Evolutionary conservation across 2,329 filamentous ascomycete species (phyloP).

Genomic region (Paraphaeosphaeria minitans): DNA sequence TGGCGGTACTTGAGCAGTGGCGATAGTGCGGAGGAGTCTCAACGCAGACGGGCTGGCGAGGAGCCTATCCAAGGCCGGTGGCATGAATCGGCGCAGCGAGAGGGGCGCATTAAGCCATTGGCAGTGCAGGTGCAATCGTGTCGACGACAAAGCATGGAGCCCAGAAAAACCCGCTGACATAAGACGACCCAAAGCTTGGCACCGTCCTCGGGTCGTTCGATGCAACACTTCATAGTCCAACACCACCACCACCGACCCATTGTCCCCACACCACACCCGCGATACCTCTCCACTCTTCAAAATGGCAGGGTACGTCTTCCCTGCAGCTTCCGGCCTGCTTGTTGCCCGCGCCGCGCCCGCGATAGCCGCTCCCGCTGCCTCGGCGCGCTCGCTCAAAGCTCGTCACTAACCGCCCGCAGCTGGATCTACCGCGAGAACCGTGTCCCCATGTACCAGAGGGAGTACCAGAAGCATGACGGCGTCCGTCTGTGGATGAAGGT

Average conservation of each 20-base stretch:
- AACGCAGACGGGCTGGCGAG: slow-evolving; percentile 52
- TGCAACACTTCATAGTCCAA: slow-evolving; percentile 29
- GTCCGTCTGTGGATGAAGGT: slow-evolving; percentile 80
- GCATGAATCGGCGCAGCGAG: slow-evolving; percentile 45
- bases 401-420: slow-evolving; percentile 41
- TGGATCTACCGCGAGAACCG: slow-evolving; percentile 74
- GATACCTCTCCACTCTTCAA: slow-evolving; percentile 45
- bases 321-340: slow-evolving; percentile 19
- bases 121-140: slow-evolving; percentile 5
- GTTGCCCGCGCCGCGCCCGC: slow-evolving; percentile 12
- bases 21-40: slow-evolving; percentile 44
- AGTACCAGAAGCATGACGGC: slow-evolving; percentile 76
- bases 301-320: slow-evolving; percentile 50
- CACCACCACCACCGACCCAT: slow-evolving; percentile 40
- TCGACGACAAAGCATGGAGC: slow-evolving; percentile 1
- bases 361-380: slow-evolving; percentile 15
- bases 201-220: slow-evolving; percentile 34
- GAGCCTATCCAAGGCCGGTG: slow-evolving; percentile 52
- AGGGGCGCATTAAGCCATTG: slow-evolving; percentile 27
- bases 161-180: slow-evolving; percentile 24
- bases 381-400: slow-evolving; percentile 20
- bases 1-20: slow-evolving; percentile 31
- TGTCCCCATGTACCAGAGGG: slow-evolving; percentile 74
- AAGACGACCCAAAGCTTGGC: slow-evolving; percentile 8
- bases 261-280: slow-evolving; percentile 34